phyloP scores from a whole-genome alignment of 2,329 filamentous ascomycete species.

The Anisogramma anomala region DNA sequence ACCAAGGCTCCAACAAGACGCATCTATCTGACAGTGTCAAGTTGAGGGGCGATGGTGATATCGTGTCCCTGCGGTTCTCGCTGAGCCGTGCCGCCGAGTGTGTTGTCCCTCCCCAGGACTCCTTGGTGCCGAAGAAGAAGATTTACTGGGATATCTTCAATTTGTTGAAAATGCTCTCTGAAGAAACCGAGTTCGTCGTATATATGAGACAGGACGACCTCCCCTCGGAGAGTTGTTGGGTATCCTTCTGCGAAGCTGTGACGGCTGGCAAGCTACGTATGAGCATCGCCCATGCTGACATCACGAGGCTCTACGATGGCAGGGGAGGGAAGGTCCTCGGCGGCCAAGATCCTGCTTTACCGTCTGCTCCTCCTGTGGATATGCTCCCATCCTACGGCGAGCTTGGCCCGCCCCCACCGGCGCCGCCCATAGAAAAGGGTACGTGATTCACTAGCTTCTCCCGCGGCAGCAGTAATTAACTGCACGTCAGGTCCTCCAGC shows the following conservation, averaged over 20 bases:
- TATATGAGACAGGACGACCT: not conserved
- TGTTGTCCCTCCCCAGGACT: not conserved
- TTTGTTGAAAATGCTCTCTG: slow-evolving; percentile 1
- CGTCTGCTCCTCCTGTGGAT: not conserved
- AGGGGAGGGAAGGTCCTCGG: slow-evolving; percentile 1
- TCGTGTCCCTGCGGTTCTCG: not conserved
- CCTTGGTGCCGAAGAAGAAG: slow-evolving; percentile 4
- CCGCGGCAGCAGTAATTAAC: too few relatives aligned
- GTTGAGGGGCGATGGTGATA: not conserved
- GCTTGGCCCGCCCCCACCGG: slow-evolving; percentile 1
- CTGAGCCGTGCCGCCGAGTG: not conserved
- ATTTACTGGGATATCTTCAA: slow-evolving; percentile 3
- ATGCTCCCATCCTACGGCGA: slow-evolving; percentile 1
- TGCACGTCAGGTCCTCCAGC: not conserved
- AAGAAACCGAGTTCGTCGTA: not conserved
- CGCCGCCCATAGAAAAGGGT: slow-evolving; percentile 3
- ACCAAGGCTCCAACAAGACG: not conserved
- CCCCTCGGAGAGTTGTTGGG: not conserved
- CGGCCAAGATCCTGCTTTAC: not conserved
- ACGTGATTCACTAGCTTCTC: not conserved
- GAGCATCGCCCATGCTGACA: slow-evolving; percentile 3
- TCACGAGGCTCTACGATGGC: slow-evolving; percentile 3
- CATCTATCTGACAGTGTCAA: not conserved
- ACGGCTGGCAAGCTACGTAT: not conserved
- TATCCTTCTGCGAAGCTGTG: not conserved